phyloP scores from a whole-genome alignment of 441 rosid genomes.

The Populus hybrid region DNA sequence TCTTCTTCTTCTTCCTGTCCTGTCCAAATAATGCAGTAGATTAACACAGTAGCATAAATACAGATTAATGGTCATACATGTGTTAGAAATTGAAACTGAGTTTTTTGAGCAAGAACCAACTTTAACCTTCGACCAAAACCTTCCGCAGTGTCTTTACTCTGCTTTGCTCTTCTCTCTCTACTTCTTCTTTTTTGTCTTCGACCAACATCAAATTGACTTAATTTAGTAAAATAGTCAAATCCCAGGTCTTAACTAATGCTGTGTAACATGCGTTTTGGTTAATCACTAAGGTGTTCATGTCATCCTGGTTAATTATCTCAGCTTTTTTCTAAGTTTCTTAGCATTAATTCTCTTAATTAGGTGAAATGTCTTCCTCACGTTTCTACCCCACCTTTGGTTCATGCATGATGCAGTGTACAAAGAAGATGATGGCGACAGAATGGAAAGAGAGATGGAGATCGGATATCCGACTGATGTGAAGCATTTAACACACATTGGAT shows the following conservation, averaged over 20 bases:
- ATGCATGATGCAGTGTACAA: conserved; percentile 38
- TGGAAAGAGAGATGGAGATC: conserved; percentile 47
- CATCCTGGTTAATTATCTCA: too few species aligned
- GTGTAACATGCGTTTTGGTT: too few species aligned
- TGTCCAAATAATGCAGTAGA: not conserved
- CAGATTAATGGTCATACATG: not conserved
- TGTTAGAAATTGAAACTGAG: too few species aligned
- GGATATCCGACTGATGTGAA: conserved; percentile 81
- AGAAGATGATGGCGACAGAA: conserved; percentile 35
- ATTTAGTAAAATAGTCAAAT: too few species aligned
- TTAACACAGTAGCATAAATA: not conserved
- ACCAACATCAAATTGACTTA: too few species aligned
- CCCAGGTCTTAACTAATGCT: too few species aligned
- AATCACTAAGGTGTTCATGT: too few species aligned
- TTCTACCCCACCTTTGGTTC: not conserved
- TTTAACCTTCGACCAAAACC: not conserved
- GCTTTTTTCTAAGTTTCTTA: too few species aligned
- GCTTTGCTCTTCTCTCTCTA: too few species aligned
- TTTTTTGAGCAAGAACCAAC: not conserved
- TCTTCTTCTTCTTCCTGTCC: not conserved
- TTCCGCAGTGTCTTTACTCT: not conserved
- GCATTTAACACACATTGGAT: conserved; percentile 78
- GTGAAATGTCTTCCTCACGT: not conserved
- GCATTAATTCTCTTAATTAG: not conserved
- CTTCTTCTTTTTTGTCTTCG: too few species aligned